Conservation (phyloP, 805 yeast genomes). For the Danielozyma ontarioensis region DNA sequence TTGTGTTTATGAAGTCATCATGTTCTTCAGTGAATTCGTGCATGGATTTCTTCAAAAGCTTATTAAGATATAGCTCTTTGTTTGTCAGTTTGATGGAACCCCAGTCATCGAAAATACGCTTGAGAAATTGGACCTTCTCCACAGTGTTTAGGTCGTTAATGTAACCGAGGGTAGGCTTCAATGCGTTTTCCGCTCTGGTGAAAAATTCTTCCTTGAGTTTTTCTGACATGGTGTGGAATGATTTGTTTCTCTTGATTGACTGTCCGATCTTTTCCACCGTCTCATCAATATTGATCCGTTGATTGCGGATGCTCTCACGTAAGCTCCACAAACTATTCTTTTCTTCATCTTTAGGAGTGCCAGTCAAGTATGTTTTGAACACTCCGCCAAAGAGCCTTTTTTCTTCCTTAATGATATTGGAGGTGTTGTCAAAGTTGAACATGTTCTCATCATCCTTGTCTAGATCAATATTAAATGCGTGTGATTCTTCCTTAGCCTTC, state of each 20-base stretch:
- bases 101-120: conserved; percentile 10
- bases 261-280: not conserved
- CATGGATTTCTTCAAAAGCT: conserved; percentile 8
- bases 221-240: not conserved
- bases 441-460: no score
- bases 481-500: no score
- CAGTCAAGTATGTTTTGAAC: not conserved
- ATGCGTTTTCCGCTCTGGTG: conserved; percentile 5
- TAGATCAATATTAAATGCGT: no score
- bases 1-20: conserved; percentile 12
- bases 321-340: not conserved
- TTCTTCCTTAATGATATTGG: not conserved
- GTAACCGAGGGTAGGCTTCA: conserved; percentile 17
- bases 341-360: not conserved
- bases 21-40: conserved; percentile 12
- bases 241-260: not conserved
- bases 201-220: not conserved
- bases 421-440: no score
- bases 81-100: conserved; percentile 2
- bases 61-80: conserved; percentile 9
- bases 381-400: not conserved
- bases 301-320: not conserved
- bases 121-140: conserved; percentile 14
- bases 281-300: not conserved
- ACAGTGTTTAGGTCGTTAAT: conserved; percentile 10